Percentiles rank a stretch among this genome's conserved stretches.
Conservation (phyloP, 768 basidiomycete species). For the Phaffia australis region DNA sequence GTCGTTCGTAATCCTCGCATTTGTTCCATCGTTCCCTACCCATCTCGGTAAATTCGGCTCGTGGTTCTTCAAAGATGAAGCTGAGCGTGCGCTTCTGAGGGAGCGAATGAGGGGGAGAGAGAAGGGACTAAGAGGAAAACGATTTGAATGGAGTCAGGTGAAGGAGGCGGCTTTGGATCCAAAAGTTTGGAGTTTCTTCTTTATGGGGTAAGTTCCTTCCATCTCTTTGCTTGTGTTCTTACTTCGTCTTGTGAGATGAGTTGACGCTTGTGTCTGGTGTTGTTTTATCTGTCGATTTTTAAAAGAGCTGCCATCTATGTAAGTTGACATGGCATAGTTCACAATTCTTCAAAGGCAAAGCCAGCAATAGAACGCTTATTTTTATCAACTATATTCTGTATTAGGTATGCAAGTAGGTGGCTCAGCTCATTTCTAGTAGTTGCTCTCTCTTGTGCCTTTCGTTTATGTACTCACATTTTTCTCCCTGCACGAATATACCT, state of each 20-base stretch:
- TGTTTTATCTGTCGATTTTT: too few species aligned
- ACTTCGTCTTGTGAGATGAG: too few species aligned
- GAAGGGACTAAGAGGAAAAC: constrained; percentile 24
- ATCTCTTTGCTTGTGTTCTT: too few species aligned
- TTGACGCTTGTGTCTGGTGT: not conserved
- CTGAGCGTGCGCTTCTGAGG: constrained; percentile 32
- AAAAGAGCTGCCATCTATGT: constrained; percentile 34
- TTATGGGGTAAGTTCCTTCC: constrained; percentile 31
- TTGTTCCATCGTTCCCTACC: constrained; percentile 36
- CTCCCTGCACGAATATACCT: not conserved
- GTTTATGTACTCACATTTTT: not conserved
- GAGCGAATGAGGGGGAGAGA: constrained; percentile 29
- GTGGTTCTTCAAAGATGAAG: constrained; percentile 33
- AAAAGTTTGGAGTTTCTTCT: constrained; percentile 37
- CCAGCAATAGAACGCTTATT: not conserved
- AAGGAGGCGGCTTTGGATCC: constrained; percentile 35
- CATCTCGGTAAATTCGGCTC: constrained; percentile 18
- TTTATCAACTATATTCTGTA: not conserved
- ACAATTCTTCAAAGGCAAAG: too few species aligned
- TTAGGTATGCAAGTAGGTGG: not conserved
- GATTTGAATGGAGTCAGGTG: constrained; percentile 33
- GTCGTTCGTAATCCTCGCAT: constrained; percentile 34
- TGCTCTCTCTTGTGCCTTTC: not conserved
- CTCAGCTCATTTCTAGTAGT: not conserved
- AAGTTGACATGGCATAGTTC: constrained; percentile 13